Evolutionary conservation across 23 red algal species (phyloP), one percentile per base, ranked within the genome.

Genomic region (Gracilaria vermiculophylla): DNA sequence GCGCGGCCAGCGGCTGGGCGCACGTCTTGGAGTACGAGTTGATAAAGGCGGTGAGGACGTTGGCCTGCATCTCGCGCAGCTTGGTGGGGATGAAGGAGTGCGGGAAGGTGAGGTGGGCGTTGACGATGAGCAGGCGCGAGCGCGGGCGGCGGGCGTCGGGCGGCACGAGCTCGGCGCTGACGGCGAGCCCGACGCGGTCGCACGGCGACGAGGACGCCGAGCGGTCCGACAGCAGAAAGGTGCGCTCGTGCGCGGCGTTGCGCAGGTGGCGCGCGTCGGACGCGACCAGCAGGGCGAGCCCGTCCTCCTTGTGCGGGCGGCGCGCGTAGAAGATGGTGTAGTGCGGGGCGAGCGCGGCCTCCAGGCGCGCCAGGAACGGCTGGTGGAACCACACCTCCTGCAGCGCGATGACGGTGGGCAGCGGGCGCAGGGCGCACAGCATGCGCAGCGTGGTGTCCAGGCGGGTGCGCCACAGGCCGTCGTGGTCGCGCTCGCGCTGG

Each of bases 61-160:
- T 39, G 39, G 81, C 81, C 44, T 86, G 53, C 39, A 55, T 53
- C 14, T 49, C 62, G 49, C 81, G 81, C 44, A 51, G 35, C 34
- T 53, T 37, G 34, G 36, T 5, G 24, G 51, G 49, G 24, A 64
- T 70, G 43, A 55, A 64, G 15, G 81, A 65, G 61, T 86, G 81
- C 50, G 81, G 81, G 47, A 86, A 86, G 35, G 81, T 86, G 43
- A 86, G 81, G 47, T 86, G 81, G n/a, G 81, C 41, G 44, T 86
- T 86, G 49, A 86, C 50, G 10, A 86, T 10, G 2, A 86, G 48
- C 37, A 86, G 25, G 3, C 47, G 44, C 31, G 73, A 53, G 32
- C 37, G 35, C 24, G 43, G n/a, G n/a, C n/a, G n/a, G n/a, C 71
- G 5, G 40, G 25, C 29, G 71, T 11, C 11, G n/a, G 31, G 8